Evolutionary conservation across 1,284 basidiomycete genomes (phyloP).

Genomic region (Hortiboletus rubellus): DNA sequence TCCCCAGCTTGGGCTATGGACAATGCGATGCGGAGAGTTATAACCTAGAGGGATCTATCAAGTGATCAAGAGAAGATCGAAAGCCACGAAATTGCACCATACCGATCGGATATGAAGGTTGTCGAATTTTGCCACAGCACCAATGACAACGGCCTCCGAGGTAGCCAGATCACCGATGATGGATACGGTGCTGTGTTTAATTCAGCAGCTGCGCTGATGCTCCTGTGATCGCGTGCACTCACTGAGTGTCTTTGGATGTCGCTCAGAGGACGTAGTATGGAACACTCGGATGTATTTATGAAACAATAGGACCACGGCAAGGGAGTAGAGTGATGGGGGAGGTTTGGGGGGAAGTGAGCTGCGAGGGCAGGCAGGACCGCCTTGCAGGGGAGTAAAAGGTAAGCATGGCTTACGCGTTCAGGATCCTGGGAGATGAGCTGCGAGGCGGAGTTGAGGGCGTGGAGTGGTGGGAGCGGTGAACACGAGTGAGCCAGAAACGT

Average conservation of each 20-base stretch:
- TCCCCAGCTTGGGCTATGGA: conserved; percentile 53
- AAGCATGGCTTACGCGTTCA: too few relatives aligned
- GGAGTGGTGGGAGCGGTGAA: too few relatives aligned
- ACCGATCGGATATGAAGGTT: conserved; percentile 83
- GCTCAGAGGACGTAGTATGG: too few relatives aligned
- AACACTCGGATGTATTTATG: too few relatives aligned
- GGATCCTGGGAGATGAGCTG: too few relatives aligned
- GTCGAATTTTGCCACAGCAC: conserved; percentile 66
- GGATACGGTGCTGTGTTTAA: conserved; percentile 51
- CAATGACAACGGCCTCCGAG: conserved; percentile 58
- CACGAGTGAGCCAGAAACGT: too few relatives aligned
- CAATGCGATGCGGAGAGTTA: conserved; percentile 65
- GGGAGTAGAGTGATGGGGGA: too few relatives aligned
- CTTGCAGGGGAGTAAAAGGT: too few relatives aligned
- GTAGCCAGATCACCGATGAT: conserved; percentile 62
- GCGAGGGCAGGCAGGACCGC: too few relatives aligned
- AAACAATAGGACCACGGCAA: too few relatives aligned
- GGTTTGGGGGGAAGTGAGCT: too few relatives aligned
- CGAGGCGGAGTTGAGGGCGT: too few relatives aligned
- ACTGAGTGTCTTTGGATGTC: not conserved
- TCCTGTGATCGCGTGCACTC: conserved; percentile 45
- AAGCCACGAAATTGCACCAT: conserved; percentile 23
- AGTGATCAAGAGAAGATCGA: conserved; percentile 11
- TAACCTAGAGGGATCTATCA: conserved; percentile 64
- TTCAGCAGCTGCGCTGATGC: conserved; percentile 51